phyloP scores from a whole-genome alignment of 1,284 basidiomycete genomes.

The Apiotrichum brassicae region DNA sequence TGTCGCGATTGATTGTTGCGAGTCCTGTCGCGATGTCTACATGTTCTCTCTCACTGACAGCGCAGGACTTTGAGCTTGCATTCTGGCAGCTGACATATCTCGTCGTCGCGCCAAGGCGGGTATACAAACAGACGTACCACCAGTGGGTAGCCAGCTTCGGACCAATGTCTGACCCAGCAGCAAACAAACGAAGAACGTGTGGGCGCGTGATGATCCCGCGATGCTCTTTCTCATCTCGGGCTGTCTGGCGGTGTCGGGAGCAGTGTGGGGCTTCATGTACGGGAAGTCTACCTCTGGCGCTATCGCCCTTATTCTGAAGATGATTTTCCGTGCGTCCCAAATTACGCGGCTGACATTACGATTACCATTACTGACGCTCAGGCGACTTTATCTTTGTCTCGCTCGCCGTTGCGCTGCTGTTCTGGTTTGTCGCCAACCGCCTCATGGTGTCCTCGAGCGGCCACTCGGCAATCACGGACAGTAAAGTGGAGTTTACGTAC shows the following conservation, averaged over 20 bases:
- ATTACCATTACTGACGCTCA: conserved; percentile 3
- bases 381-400: conserved; percentile 73
- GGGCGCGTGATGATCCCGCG: conserved; percentile 92
- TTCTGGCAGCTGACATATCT: conserved; percentile 90
- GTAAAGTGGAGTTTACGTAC: conserved; percentile 80
- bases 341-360: conserved; percentile 3
- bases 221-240: conserved; percentile 76
- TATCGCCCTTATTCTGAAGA: conserved; percentile 62
- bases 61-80: conserved; percentile 86
- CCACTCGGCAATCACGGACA: conserved; percentile 61
- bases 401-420: conserved; percentile 61
- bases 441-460: conserved; percentile 60
- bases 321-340: conserved; percentile 63
- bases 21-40: no score
- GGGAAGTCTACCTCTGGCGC: conserved; percentile 56
- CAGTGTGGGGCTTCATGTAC: conserved; percentile 81
- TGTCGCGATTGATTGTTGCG: no score
- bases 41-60: neutral
- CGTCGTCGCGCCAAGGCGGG: conserved; percentile 79
- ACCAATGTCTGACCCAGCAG: neutral
- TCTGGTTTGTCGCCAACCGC: conserved; percentile 75
- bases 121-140: conserved; percentile 55
- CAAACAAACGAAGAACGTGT: conserved; percentile 93
- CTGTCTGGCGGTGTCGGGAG: conserved; percentile 62
- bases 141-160: conserved; percentile 25